Evolutionary conservation across 225 moss, liverwort and hornwort species (phyloP), one percentile per base, ranked within the genome.

Genomic region (Marchantia paleacea): DNA sequence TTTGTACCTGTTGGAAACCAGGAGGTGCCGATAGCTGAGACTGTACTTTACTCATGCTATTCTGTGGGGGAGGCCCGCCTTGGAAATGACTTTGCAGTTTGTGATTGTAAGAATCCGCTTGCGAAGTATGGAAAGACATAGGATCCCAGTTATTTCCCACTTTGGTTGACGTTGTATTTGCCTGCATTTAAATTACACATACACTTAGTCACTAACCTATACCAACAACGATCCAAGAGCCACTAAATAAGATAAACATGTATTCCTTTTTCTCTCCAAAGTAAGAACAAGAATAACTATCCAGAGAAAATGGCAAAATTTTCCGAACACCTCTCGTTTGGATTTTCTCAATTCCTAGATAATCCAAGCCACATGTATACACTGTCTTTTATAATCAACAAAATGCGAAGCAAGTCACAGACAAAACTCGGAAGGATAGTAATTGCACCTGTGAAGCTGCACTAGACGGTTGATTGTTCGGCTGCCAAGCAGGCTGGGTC

Each of bases 401-500:
- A 39, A 2, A 39, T 39, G 39, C 39, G 39, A 39, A 5, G 39
- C 39, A 39, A 39, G 39, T 39, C 39, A 39, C 39, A 39, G 5
- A 39, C 5, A 39, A 5, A 39, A 39, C 39, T 39, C 39, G 39
- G 19, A 12, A 50, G 0, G 19, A 52, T 76, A 50, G 49, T 26
- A 76, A 79, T 51, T 70, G 66, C 57, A 89, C 91, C 68, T 87
- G 90, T 58, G 87, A 85, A 69, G 85, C 60, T 69, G 88, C 85
- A 65, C 69, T 81, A 10, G 67, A 82, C 15, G 89, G 74, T 49
- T 79, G 77, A 47, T 79, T 7, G 81, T 49, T 73, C 15, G 75
- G 77, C 79, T 88, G 85, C 99, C 94, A 95, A 29, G 91, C 85
- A 82, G 89, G 77, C 58, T 84, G 91, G 62, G 83, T 85, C 69